Percentiles rank a stretch among this genome's conserved stretches.
Evolutionary conservation across 2,329 filamentous ascomycete genomes (phyloP).

Genomic region (Fusarium sp.): DNA sequence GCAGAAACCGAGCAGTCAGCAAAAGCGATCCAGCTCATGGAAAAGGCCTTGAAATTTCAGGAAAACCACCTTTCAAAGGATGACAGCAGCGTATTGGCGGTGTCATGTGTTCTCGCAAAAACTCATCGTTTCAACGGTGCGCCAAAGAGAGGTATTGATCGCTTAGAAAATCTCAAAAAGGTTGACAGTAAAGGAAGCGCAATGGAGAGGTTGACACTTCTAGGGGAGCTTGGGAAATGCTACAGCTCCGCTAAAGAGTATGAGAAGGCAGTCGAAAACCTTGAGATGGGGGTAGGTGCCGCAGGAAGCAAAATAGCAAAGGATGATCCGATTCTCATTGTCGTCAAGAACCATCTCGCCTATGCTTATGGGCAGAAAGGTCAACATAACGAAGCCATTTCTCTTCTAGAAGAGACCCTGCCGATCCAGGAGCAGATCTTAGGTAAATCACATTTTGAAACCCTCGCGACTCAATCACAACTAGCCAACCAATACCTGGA

Average conservation of each 20-base stretch:
- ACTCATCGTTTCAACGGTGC: background rate
- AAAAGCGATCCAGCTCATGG: fast-evolving
- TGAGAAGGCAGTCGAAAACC: fast-evolving
- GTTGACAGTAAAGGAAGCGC: background rate
- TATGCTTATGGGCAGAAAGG: too few species aligned
- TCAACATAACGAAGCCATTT: fast-evolving
- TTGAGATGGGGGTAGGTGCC: fast-evolving
- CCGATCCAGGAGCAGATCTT: fast-evolving
- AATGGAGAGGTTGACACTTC: fast-evolving
- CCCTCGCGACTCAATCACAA: background rate
- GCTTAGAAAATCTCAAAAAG: background rate
- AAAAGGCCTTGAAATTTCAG: background rate
- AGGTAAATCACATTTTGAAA: fast-evolving
- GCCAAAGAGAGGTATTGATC: background rate
- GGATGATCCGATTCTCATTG: background rate
- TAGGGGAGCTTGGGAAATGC: background rate
- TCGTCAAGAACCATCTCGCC: fast-evolving
- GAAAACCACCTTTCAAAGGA: background rate
- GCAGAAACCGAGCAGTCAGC: fast-evolving
- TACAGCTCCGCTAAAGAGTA: background rate
- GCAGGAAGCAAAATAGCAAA: fast-evolving
- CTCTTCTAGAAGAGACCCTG: background rate
- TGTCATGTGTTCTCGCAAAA: background rate
- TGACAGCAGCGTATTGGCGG: background rate
- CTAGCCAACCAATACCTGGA: background rate